Evolutionary conservation across 2,329 filamentous ascomycete species (phyloP).

Genomic region (Curvularia verruculosa): DNA sequence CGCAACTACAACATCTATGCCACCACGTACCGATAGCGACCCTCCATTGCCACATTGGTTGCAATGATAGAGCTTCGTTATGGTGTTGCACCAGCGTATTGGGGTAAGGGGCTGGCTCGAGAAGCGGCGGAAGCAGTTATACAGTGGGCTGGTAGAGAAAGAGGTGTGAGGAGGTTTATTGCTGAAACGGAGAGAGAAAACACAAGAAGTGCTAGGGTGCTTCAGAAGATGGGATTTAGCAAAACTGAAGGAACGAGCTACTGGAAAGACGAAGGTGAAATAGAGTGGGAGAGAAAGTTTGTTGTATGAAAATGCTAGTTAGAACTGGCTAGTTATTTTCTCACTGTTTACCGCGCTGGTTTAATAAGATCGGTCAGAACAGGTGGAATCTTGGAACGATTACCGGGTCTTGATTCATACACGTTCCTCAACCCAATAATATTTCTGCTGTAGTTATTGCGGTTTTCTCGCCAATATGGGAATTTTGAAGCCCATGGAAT

Average conservation of each 20-base stretch:
- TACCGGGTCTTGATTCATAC: too few relatives aligned
- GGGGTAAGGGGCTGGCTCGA: constrained; percentile 24
- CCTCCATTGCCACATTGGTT: constrained; percentile 21
- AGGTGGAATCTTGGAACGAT: neutral
- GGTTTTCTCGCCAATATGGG: too few relatives aligned
- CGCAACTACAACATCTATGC: constrained; percentile 26
- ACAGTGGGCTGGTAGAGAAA: constrained; percentile 21
- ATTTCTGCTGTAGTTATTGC: too few relatives aligned
- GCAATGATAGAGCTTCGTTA: constrained; percentile 28
- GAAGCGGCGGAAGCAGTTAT: constrained; percentile 27
- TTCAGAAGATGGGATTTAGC: constrained; percentile 36
- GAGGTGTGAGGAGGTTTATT: constrained; percentile 21
- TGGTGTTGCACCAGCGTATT: constrained; percentile 17
- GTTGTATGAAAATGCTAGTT: neutral
- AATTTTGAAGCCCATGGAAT: too few relatives aligned
- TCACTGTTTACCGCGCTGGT: too few relatives aligned
- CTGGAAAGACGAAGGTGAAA: constrained; percentile 25
- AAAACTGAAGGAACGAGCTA: constrained; percentile 17
- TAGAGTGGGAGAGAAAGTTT: constrained; percentile 21
- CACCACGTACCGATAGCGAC: constrained; percentile 8
- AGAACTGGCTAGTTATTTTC: neutral
- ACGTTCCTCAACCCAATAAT: too few relatives aligned
- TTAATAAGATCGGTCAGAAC: neutral
- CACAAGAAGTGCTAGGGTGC: constrained; percentile 28
- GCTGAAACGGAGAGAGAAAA: constrained; percentile 35